Evolutionary conservation across 169 alveolate species (phyloP), one percentile per base, ranked within the genome.

Genomic region (Neospora caninum): DNA sequence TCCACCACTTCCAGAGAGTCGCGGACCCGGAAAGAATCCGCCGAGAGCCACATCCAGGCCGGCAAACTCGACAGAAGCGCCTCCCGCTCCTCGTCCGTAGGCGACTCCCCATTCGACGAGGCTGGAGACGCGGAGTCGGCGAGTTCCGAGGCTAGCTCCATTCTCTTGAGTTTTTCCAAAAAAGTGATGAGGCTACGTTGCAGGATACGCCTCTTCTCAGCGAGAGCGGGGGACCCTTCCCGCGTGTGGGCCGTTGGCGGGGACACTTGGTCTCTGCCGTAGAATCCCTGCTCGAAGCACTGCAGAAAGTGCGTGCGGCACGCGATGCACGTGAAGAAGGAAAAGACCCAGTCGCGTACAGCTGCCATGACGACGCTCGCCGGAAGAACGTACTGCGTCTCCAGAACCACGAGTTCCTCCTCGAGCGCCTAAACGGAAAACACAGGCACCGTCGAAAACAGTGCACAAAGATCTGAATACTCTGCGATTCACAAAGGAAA

Each of bases 121-220:
- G 92, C 64, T 45, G 86, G 31, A 91, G 94, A 58, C 36, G 70
- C 49, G 70, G 42, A 0, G 88, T 88, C 0, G 70, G 94, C 67
- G 88, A 70, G 41, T 73, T 88, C 53, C 80, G 88, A 49, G 58
- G 58, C 22, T 4, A 49, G 58, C 13, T 49, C 58, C 22, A 49
- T 13, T 49, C 13, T 49, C 13, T 13, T 49, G 22, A 49, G 58
- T 13, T 49, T 49, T 13, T 49, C 58, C 22, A 49, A 4, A 13
- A 49, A 49, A 13, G 58, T 7, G 13, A 13, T 7, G 13, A 49
- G 58, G 13, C 58, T 13, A 49, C 58, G 22, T 13, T 49, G 58
- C 4, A 49, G 13, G 22, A 7, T 13, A 9, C 4, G 4, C 7
- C 73, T 9, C n/a, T 64, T 64, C 34, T 27, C 7, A 9, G 25